Conservation (phyloP, 306 rosid genomes). For the Crataegus laevigata region DNA sequence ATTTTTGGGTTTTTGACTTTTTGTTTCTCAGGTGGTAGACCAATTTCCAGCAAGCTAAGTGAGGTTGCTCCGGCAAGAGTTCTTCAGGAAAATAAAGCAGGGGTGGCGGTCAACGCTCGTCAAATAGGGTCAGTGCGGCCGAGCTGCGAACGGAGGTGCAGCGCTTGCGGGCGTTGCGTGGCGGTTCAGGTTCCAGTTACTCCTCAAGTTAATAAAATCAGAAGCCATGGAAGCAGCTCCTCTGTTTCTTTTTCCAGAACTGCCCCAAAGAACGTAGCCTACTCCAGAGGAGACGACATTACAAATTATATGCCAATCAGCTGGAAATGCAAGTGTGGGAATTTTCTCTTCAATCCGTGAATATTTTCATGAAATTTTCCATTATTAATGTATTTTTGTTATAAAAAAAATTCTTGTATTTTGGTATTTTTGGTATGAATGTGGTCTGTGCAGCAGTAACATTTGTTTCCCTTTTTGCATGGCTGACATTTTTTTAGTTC, state of each 20-base stretch:
- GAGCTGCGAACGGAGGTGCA: slow-evolving; percentile 51
- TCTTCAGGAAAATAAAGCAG: slow-evolving; percentile 13
- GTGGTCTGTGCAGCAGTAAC: background rate
- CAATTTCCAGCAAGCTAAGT: slow-evolving; percentile 33
- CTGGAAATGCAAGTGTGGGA: slow-evolving; percentile 86
- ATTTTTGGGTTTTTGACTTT: background rate
- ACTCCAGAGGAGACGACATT: slow-evolving; percentile 47
- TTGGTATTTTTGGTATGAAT: background rate
- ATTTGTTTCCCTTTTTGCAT: background rate
- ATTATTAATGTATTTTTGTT: background rate
- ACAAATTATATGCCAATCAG: slow-evolving; percentile 82
- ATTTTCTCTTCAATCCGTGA: slow-evolving; percentile 62
- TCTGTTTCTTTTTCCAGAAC: slow-evolving; percentile 1
- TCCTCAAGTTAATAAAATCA: slow-evolving; percentile 17
- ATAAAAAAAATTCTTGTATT: background rate
- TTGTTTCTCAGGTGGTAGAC: slow-evolving; percentile 32
- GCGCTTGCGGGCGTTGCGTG: slow-evolving; percentile 52
- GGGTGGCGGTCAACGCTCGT: slow-evolving; percentile 6
- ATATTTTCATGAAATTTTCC: background rate
- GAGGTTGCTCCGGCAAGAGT: slow-evolving; percentile 31
- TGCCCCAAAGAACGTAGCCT: slow-evolving; percentile 4
- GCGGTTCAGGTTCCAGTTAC: slow-evolving; percentile 73
- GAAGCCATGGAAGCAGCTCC: background rate
- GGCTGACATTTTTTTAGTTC: background rate
- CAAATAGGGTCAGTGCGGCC: slow-evolving; percentile 78